Percentiles rank a stretch among this genome's conserved stretches.
phyloP scores from a whole-genome alignment of 75 land plant species.

The Selaginella tamariscina region DNA sequence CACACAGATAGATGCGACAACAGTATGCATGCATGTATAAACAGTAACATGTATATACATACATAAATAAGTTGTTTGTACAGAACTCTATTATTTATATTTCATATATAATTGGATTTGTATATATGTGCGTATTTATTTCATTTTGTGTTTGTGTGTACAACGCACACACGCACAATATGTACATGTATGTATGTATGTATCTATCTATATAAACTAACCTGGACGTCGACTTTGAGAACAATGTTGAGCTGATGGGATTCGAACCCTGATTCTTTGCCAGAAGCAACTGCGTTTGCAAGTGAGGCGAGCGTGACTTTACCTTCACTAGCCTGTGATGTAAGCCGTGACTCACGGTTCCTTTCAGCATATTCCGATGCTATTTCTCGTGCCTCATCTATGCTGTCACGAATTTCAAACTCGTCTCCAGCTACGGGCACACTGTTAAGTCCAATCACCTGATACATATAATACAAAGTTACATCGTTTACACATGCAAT shows the following conservation, averaged over 20 bases:
- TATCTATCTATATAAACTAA: too few relatives aligned
- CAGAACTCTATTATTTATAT: too few relatives aligned
- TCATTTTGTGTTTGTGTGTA: too few relatives aligned
- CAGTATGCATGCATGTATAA: too few relatives aligned
- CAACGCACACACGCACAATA: too few relatives aligned
- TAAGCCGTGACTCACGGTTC: slow-evolving; percentile 40
- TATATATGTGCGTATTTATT: too few relatives aligned
- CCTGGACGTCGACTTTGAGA: slow-evolving; percentile 97
- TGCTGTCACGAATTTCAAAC: slow-evolving; percentile 68
- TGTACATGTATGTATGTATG: too few relatives aligned
- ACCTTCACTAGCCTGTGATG: slow-evolving; percentile 73
- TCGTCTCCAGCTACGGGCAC: slow-evolving; percentile 96
- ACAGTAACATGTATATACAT: too few relatives aligned
- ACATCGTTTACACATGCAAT: neutral
- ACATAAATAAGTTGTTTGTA: too few relatives aligned
- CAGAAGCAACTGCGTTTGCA: slow-evolving; percentile 68
- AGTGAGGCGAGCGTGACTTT: slow-evolving; percentile 80
- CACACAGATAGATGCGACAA: too few relatives aligned
- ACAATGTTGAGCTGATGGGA: slow-evolving; percentile 81
- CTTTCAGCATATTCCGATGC: slow-evolving; percentile 57
- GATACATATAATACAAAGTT: slow-evolving; percentile 11
- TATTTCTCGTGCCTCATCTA: slow-evolving; percentile 72
- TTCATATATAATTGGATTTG: too few relatives aligned
- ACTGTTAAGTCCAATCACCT: slow-evolving; percentile 82
- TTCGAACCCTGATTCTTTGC: slow-evolving; percentile 58